phyloP scores from a whole-genome alignment of 495 filamentous ascomycete species.

The Wilcoxina mikolae region DNA sequence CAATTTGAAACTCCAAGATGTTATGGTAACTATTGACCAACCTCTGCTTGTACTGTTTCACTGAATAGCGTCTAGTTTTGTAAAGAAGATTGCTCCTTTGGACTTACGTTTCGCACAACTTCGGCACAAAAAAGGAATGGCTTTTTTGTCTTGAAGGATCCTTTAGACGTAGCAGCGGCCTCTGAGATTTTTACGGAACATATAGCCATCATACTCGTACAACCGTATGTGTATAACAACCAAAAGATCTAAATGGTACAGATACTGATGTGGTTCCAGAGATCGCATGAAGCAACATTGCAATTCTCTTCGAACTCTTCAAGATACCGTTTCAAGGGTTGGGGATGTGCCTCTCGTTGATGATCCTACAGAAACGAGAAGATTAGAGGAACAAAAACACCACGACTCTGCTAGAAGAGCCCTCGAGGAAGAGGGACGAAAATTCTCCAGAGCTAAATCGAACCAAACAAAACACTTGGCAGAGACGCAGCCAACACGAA shows the following conservation, averaged over 20 bases:
- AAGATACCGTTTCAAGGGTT: background rate
- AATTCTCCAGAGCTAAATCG: background rate
- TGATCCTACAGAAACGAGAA: background rate
- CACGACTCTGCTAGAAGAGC: background rate
- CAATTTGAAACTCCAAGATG: background rate
- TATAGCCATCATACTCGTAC: background rate
- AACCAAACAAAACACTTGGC: background rate
- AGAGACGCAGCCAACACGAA: background rate
- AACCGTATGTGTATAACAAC: background rate
- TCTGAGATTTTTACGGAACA: background rate
- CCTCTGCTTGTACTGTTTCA: background rate
- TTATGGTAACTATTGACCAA: background rate
- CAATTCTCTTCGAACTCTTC: background rate
- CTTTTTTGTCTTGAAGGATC: background rate
- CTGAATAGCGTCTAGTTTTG: background rate
- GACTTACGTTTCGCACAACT: background rate
- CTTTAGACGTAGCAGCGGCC: background rate
- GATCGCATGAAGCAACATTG: background rate
- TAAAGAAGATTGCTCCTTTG: background rate
- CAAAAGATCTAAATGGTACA: background rate
- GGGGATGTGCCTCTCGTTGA: background rate
- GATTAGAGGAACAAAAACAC: background rate
- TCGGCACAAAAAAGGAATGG: background rate
- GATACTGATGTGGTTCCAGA: background rate
- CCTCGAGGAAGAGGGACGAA: background rate